These are phyloP conservation scores for Amniculicola lignicola DNA, from an alignment of 495 filamentous ascomycete species.

Conservation along the genomic window DNA sequence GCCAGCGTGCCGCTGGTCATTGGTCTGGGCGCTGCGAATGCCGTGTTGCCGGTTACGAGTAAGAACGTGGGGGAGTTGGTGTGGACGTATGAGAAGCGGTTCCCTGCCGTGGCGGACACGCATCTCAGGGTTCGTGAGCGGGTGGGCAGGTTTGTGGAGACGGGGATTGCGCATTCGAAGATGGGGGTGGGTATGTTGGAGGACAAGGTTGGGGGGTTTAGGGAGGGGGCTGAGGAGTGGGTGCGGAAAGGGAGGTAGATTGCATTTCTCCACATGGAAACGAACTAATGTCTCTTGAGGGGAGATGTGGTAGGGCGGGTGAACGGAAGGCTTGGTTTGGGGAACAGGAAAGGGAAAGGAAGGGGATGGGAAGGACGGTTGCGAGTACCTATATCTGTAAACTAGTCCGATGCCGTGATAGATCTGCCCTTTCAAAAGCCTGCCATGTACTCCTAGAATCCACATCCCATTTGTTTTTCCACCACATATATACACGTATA, in stretches of 20 bases:
- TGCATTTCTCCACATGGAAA: too few species aligned
- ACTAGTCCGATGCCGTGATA: too few species aligned
- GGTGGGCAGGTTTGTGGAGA: constrained; percentile 64
- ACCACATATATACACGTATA: too few species aligned
- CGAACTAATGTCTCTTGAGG: too few species aligned
- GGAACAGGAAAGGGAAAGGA: too few species aligned
- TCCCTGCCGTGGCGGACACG: constrained; percentile 72
- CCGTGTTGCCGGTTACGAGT: constrained; percentile 49
- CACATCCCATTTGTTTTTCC: too few species aligned
- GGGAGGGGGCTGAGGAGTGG: constrained; percentile 78
- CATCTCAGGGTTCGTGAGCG: constrained; percentile 66
- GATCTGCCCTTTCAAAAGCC: too few species aligned
- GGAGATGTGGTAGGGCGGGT: too few species aligned
- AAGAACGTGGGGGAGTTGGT: constrained; percentile 76
- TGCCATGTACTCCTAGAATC: too few species aligned
- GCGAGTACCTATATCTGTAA: too few species aligned
- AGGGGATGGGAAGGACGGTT: too few species aligned
- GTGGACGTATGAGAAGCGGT: constrained; percentile 86
- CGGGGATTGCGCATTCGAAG: constrained; percentile 66
- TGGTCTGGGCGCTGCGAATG: constrained; percentile 41
- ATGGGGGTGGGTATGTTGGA: constrained; percentile 70
- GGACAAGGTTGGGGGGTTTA: constrained; percentile 66
- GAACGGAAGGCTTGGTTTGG: too few species aligned
- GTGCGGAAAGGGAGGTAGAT: constrained; percentile 85
- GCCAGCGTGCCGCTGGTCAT: constrained; percentile 54